Evolutionary conservation across 2,329 filamentous ascomycete genomes (phyloP), one percentile per base, ranked within the genome.

Genomic region (Xylariales sp.): DNA sequence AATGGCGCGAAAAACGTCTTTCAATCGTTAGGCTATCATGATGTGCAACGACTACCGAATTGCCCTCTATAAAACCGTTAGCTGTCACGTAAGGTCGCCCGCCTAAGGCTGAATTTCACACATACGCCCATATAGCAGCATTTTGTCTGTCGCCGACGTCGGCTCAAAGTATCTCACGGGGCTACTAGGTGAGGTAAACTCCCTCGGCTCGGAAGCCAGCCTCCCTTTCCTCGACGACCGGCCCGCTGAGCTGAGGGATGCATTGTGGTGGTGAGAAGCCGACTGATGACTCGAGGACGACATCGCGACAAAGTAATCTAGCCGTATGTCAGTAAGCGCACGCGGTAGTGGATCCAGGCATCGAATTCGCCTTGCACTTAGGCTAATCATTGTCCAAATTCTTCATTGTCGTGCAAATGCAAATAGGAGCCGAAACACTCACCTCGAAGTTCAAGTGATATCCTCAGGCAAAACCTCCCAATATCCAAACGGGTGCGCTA

Each of bases 1-100:
- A 87, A 79, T 99, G 96, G 67, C 90, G 87, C 34, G 92, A 89
- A 78, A 98, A 98, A 18, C 92, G 88, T 68, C 94, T 86, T 76
- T 98, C 95, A 72, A 98, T 91, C 18, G 92, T 93, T 62, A 99
- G 83, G 3, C 93, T 97, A 78, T 98, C 95, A 81, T 98, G 95
- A 76, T 97, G 94, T 39, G 95, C 90, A 79, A 94, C 96, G 30
- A 97, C 86, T 66, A 99, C 90, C 6, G 90, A 88, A 61, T 90
- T 90, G 39, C 93, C 92, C 78, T 98, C 77, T 79, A 65, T 63
- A 63, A 55, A 60, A 86, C 8, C 28, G 67, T 70, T 75, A 71
- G 69, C 58, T 45, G 69, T 63, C 56, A 66, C 30, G 23, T 5
- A 34, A 65, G 32, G 62, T 46, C 7, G 49, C 7, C 59, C 43